These are phyloP conservation scores for Brassica rapa DNA, from an alignment of 345 rosid species.

Conservation along the genomic window DNA sequence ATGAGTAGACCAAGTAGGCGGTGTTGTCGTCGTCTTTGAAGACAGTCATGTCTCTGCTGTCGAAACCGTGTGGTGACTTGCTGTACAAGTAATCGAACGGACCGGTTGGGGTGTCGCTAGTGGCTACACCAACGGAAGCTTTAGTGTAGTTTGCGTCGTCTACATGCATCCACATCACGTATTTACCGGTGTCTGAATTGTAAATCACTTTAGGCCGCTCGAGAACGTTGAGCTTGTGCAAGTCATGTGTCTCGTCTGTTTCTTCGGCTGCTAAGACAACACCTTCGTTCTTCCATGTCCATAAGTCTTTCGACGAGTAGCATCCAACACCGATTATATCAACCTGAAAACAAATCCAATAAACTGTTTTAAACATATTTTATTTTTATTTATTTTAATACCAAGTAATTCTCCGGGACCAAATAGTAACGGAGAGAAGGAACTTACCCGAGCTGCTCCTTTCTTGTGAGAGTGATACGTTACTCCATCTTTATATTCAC, in stretches of 20 bases:
- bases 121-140: conserved; percentile 78
- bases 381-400: too few species aligned
- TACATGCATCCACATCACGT: conserved; percentile 98
- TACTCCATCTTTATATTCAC: conserved; percentile 94
- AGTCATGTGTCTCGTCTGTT: conserved; percentile 72
- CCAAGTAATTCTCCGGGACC: too few species aligned
- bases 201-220: conserved; percentile 93
- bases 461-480: conserved; percentile 75
- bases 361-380: background rate
- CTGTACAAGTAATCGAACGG: conserved; percentile 76
- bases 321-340: conserved; percentile 94
- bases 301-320: conserved; percentile 91
- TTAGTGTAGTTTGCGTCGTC: conserved; percentile 92
- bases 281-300: conserved; percentile 95
- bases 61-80: conserved; percentile 75
- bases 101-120: conserved; percentile 76
- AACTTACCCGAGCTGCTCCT: conserved; percentile 83
- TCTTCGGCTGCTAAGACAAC: conserved; percentile 76
- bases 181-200: conserved; percentile 68
- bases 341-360: conserved; percentile 53
- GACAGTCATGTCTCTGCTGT: conserved; percentile 93
- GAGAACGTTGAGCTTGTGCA: conserved; percentile 79
- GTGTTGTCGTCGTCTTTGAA: conserved; percentile 80
- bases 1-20: conserved; percentile 82
- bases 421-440: background rate